phyloP scores from a whole-genome alignment of 805 yeast species.

The Starmerella stigmatis region DNA sequence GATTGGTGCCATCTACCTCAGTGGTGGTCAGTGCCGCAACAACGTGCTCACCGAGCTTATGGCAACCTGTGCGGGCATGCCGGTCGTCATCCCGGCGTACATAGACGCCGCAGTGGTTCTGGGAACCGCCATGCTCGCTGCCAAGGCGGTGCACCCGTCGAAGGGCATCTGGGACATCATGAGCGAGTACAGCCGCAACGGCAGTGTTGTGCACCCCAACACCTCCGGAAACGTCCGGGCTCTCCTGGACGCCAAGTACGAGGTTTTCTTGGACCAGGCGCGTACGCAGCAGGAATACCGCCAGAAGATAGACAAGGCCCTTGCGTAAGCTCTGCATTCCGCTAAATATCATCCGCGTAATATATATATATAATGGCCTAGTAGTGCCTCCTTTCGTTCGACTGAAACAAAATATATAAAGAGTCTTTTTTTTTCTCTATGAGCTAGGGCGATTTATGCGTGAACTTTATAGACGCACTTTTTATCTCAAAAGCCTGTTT shows the following conservation, averaged over 20 bases:
- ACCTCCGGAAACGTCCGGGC: slow-evolving; percentile 40
- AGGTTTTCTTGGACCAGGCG: slow-evolving; percentile 80
- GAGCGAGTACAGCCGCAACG: slow-evolving; percentile 75
- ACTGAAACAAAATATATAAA: background rate
- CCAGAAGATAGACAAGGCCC: slow-evolving; percentile 38
- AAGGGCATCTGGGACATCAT: slow-evolving; percentile 67
- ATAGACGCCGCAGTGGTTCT: slow-evolving; percentile 96
- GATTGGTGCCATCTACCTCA: slow-evolving; percentile 67
- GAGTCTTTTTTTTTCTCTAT: too few relatives aligned
- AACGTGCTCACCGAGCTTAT: slow-evolving; percentile 76
- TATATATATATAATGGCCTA: too few relatives aligned
- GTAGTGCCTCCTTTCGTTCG: too few relatives aligned
- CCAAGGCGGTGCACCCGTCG: slow-evolving; percentile 64
- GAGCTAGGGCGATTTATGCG: too few relatives aligned
- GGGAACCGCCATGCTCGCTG: slow-evolving; percentile 91
- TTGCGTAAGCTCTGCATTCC: slow-evolving; percentile 5
- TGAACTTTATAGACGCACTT: too few relatives aligned
- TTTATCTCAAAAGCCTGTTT: too few relatives aligned
- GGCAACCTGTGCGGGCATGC: slow-evolving; percentile 87
- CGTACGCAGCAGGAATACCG: slow-evolving; percentile 70
- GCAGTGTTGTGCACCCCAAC: slow-evolving; percentile 68
- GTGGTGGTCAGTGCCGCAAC: slow-evolving; percentile 96
- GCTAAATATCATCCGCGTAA: too few relatives aligned
- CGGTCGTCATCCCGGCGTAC: slow-evolving; percentile 84
- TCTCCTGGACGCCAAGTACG: slow-evolving; percentile 67